Base-by-base conservation (phyloP, 1,284 basidiomycete species). In the Ceratobasidium sp. region DNA sequence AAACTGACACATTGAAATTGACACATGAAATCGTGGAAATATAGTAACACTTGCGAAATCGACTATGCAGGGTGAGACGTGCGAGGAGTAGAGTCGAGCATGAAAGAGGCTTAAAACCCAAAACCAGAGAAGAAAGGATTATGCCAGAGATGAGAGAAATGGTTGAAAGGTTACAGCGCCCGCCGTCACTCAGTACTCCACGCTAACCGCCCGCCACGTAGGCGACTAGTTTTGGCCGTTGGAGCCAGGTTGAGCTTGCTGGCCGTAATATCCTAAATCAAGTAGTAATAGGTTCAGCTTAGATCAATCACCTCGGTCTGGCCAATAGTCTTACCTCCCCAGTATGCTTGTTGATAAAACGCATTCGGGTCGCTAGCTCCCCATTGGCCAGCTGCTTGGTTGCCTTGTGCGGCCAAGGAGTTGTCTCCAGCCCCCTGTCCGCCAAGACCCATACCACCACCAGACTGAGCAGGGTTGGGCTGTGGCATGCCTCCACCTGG, bases 311-410 rank as follows among this genome's bases (percentile, higher is more conserved):
- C 17, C 13, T 20, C 42, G 28, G 3, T 26, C 11, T 42, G 31
- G 26, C 3, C 20, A n/a, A 42, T 64, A 20, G 8, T 85, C 91
- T 82, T 76, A 93, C 92, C 92, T 82, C 93, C 91, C 93, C 93
- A 94, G 82, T 94, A 94, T 71, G 89, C 89, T 15, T 76, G 68
- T 83, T 94, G 94, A 83, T 94, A 75, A 17, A 68, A 94, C 76
- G 89, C 88, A 81, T 85, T 91, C 71, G 92, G 90, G 82, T 94
- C 92, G 31, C 81, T 81, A 51, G 88, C 87, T 39, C 87, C 86
- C 92, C 92, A 93, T 80, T 93, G 76, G 58, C 58, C 67, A 56
- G 63, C 91, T 67, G 88, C 90, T 82, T 91, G 91, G 53, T 77
- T 77, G 39, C 77, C 77, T 76, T 79, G 78, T 47, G 87, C 89